Percentiles rank a stretch among this genome's conserved stretches.
These are phyloP conservation scores for Linderina pennispora DNA, from an alignment of 192 early-diverging fungal genomes.

Conservation along the genomic window DNA sequence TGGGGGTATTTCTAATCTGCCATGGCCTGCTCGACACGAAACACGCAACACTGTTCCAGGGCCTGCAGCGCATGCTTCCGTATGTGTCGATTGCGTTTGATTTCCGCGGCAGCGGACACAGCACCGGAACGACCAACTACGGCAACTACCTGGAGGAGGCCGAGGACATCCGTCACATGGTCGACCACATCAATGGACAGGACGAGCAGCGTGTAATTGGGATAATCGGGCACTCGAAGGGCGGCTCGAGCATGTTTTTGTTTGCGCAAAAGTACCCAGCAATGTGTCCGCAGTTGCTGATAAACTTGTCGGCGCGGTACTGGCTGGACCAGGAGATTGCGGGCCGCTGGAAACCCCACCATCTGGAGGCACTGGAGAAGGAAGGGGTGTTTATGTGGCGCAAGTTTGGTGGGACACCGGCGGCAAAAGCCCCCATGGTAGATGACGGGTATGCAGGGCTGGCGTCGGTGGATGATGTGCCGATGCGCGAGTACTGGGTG, in stretches of 20 bases:
- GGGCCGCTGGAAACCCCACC: constrained; percentile 42
- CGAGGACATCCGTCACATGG: constrained; percentile 35
- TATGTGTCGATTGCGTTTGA: constrained; percentile 45
- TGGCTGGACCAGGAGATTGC: constrained; percentile 40
- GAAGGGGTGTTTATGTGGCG: constrained; percentile 48
- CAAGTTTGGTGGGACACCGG: constrained; percentile 19
- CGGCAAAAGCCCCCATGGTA: constrained; percentile 3
- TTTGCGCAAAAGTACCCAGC: constrained; percentile 41
- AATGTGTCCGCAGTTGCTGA: constrained; percentile 33
- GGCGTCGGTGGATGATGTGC: constrained; percentile 1
- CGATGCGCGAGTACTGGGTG: constrained; percentile 34
- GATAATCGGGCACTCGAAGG: constrained; percentile 51
- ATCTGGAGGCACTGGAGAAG: constrained; percentile 21
- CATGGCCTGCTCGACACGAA: constrained; percentile 51
- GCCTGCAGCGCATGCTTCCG: constrained; percentile 17
- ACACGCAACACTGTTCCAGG: constrained; percentile 18
- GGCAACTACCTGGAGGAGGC: constrained; percentile 52
- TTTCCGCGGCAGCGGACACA: constrained; percentile 53
- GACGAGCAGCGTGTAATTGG: constrained; percentile 16
- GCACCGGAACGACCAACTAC: constrained; percentile 49
- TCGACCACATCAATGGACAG: constrained; percentile 17
- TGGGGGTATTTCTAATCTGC: constrained; percentile 42
- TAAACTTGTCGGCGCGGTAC: constrained; percentile 48
- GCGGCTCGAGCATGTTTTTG: constrained; percentile 44
- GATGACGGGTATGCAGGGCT: constrained; percentile 5